Conservation (phyloP, 2,329 filamentous ascomycete species). For the Zasmidium angulare region DNA sequence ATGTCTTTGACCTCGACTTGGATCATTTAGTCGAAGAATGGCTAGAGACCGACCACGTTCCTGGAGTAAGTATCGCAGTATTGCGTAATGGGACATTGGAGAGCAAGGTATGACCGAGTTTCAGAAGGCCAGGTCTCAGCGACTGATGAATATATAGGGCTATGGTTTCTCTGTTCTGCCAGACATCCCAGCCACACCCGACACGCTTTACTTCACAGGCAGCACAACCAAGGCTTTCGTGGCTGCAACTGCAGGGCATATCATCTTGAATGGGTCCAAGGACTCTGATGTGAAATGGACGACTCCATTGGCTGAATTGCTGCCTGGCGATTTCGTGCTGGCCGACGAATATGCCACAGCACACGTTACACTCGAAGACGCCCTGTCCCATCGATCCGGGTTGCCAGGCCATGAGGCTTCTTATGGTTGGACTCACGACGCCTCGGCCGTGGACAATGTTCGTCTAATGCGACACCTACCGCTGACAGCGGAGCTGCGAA, state of each 20-base stretch:
- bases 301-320: constrained; percentile 34
- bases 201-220: constrained; percentile 27
- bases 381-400: constrained; percentile 34
- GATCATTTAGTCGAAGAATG: constrained; percentile 5
- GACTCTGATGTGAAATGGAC: constrained; percentile 26
- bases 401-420: constrained; percentile 28
- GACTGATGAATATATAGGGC: constrained; percentile 5
- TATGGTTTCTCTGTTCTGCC: constrained; percentile 16
- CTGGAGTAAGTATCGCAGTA: constrained; percentile 13
- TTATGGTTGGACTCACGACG: constrained; percentile 11
- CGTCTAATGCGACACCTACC: constrained; percentile 49
- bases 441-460: constrained; percentile 28
- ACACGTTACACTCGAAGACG: constrained; percentile 35
- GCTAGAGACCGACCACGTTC: neutral
- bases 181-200: constrained; percentile 14
- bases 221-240: constrained; percentile 31
- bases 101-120: neutral
- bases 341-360: constrained; percentile 25
- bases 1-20: constrained; percentile 2
- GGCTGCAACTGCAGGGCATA: constrained; percentile 18
- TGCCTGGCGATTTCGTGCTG: constrained; percentile 34
- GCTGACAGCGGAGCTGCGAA: constrained; percentile 46
- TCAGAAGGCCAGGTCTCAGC: neutral
- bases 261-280: constrained; percentile 8
- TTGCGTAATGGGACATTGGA: neutral